Evolutionary conservation across 2,329 filamentous ascomycete genomes (phyloP).

Genomic region (Claviceps lovelessii): DNA sequence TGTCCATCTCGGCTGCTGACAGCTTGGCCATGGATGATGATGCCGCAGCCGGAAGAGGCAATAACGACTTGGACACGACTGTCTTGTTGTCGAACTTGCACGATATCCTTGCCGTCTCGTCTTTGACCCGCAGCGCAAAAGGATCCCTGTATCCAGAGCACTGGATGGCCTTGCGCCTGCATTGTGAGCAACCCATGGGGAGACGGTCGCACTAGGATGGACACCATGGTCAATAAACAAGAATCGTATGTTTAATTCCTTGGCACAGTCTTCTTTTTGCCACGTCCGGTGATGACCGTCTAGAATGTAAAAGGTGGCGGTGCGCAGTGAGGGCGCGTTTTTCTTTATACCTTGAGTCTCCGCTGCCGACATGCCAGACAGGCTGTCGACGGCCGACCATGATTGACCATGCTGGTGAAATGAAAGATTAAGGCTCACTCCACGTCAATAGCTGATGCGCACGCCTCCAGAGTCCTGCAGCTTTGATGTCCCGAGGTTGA

Average conservation of each 20-base stretch:
- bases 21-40: not conserved
- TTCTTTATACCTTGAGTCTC: conserved; percentile 12
- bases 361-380: conserved; percentile 14
- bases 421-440: too few relatives aligned
- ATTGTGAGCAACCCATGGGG: conserved; percentile 13
- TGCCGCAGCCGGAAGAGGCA: not conserved
- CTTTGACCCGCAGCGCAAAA: conserved; percentile 11
- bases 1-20: not conserved
- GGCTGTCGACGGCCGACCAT: conserved; percentile 15
- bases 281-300: not conserved
- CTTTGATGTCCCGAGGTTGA: too few relatives aligned
- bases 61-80: conserved; percentile 9
- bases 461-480: not conserved
- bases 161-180: conserved; percentile 12
- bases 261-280: not conserved
- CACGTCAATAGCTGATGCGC: not conserved
- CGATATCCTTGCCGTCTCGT: conserved; percentile 13
- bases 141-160: conserved; percentile 15
- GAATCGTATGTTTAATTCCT: not conserved
- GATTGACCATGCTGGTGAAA: conserved; percentile 13
- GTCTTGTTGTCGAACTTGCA: conserved; percentile 6
- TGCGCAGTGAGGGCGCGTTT: not conserved
- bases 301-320: not conserved
- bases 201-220: conserved; percentile 13
- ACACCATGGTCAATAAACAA: not conserved